These are phyloP conservation scores for Lagenidium giganteum DNA, from an alignment of 352 stramenopile genomes.

Conservation along the genomic window DNA sequence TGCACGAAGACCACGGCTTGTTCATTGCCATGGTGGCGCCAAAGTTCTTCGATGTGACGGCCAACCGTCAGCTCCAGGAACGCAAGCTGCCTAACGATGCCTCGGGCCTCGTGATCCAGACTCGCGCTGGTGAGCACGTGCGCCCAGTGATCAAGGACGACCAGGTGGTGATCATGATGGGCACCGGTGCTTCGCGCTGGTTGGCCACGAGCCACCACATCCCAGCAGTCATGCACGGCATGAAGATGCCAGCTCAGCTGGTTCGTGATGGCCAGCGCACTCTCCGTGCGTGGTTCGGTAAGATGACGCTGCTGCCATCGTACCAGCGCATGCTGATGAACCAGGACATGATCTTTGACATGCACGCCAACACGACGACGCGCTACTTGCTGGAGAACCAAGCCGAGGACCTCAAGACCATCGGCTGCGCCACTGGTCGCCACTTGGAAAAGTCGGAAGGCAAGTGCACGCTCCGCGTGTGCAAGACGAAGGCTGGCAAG, in stretches of 20 bases:
- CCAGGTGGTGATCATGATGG: constrained; percentile 56
- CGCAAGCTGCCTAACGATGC: constrained; percentile 20
- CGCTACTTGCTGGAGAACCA: constrained; percentile 22
- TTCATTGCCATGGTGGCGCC: constrained; percentile 49
- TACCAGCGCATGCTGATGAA: constrained; percentile 34
- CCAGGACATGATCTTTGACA: constrained; percentile 23
- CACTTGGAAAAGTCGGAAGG: constrained; percentile 31
- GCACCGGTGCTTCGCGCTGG: constrained; percentile 36
- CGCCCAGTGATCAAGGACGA: constrained; percentile 44
- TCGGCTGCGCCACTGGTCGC: constrained; percentile 33
- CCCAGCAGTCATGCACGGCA: constrained; percentile 51
- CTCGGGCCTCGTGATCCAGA: constrained; percentile 44
- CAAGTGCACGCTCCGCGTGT: constrained; percentile 27
- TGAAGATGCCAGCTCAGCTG: constrained; percentile 40
- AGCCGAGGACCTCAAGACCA: constrained; percentile 26
- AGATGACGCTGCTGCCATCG: constrained; percentile 49
- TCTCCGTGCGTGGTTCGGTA: constrained; percentile 51
- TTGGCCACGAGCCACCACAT: constrained; percentile 33
- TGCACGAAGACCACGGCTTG: constrained; percentile 55
- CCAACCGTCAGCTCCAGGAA: constrained; percentile 10
- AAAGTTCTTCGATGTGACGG: constrained; percentile 36
- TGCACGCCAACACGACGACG: constrained; percentile 31
- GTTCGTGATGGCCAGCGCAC: constrained; percentile 15
- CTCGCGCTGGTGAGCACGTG: constrained; percentile 17
- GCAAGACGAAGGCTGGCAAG: constrained; percentile 24